Evolutionary conservation across 371 early-diverging fungal genomes (phyloP), one percentile per base, ranked within the genome.

Genomic region (Lichtheimia hyalospora): DNA sequence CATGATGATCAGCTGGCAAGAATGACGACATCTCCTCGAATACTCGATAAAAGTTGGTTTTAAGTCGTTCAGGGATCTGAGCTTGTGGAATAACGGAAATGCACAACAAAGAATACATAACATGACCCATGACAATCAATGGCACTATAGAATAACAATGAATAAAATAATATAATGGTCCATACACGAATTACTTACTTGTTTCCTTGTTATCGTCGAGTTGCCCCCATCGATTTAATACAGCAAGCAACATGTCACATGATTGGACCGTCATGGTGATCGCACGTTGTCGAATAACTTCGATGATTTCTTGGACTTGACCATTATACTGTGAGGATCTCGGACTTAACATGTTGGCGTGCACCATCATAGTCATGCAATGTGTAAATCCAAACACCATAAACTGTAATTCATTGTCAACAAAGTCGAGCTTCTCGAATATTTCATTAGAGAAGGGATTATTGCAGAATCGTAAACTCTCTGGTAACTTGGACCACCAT

Each of bases 401-500:
- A n/a, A 55, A 25, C 13, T 41, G 16, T 15, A 44, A 42, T 41
- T 43, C 41, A 15, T 16, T 21, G 14, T 44, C 44, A 24, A 39
- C 10, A 21, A 25, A 12, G 18, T 42, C 56, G 1, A 55, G 16
- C 5, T 21, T 15, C 6, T 55, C 44, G 7, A n/a, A n/a, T 2
- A 21, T 23, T 23, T 55, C 27, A 13, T 5, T 0, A 2, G 13
- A n/a, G 21, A 43, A 55, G 3, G 56, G 56, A 13, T 55, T 43
- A 0, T 55, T 43, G 24, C 44, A 55, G 4, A 55, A 10, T 2
- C 42, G 41, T 6, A 55, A 27, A 16, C 44, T 7, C 1, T 42
- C 25, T 16, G 56, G 56, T 18, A 55, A n/a, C 21, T 23, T 21
- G 15, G 14, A 23, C 56, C 56, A 55, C 56, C 56, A 55, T 55